These are phyloP conservation scores for Magnaporthales sp. DNA, from an alignment of 2,329 filamentous ascomycete species.

Conservation along the genomic window DNA sequence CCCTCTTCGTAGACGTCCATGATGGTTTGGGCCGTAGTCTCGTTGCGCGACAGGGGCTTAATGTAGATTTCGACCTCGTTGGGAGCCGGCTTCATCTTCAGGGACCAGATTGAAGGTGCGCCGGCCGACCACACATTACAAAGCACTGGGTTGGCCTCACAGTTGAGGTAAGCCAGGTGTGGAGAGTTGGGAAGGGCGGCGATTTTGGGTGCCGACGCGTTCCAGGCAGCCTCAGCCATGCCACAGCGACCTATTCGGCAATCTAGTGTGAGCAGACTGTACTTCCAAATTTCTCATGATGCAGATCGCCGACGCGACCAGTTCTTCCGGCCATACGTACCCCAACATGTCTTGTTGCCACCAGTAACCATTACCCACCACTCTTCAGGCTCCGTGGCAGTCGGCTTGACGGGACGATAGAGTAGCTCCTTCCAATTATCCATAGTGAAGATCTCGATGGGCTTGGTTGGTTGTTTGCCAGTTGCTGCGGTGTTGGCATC, in stretches of 20 bases:
- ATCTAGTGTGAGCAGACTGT: neutral
- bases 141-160: conserved; percentile 64
- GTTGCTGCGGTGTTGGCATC: conserved; percentile 38
- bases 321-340: conserved; percentile 27
- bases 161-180: conserved; percentile 62
- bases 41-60: conserved; percentile 61
- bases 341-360: conserved; percentile 69
- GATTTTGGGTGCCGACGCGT: conserved; percentile 57
- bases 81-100: conserved; percentile 57
- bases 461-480: conserved; percentile 21
- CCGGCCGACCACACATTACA: conserved; percentile 66
- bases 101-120: conserved; percentile 56
- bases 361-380: conserved; percentile 71
- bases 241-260: neutral
- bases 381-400: conserved; percentile 56
- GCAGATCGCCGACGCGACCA: neutral
- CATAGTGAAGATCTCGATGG: conserved; percentile 52
- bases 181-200: conserved; percentile 52
- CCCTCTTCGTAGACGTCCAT: conserved; percentile 48
- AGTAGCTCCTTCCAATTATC: conserved; percentile 65
- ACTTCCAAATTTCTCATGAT: neutral
- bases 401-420: conserved; percentile 50
- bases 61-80: conserved; percentile 55
- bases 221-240: conserved; percentile 54
- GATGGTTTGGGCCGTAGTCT: conserved; percentile 55